These are phyloP conservation scores for Phlebiopsis gigantea DNA, from an alignment of 768 basidiomycete species.

Conservation along the genomic window DNA sequence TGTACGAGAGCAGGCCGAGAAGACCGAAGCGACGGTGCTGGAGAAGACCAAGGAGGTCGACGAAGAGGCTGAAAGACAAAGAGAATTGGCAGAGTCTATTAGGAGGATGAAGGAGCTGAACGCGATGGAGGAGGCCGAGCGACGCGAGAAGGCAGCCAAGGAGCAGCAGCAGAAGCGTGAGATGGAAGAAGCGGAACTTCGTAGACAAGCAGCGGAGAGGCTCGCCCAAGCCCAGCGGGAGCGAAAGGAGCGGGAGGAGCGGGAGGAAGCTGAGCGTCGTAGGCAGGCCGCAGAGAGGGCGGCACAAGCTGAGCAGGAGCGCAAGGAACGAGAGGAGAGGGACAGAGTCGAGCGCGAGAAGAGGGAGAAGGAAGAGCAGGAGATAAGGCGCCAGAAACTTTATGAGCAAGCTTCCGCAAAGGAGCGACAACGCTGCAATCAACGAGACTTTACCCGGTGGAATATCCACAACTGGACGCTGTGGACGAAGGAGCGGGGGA, in stretches of 20 bases:
- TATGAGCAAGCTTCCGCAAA: slow-evolving; percentile 2
- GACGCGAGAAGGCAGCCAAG: neutral
- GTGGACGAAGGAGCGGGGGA: neutral
- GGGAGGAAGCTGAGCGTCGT: neutral
- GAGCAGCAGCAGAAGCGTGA: neutral
- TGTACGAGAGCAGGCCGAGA: neutral
- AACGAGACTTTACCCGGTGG: neutral
- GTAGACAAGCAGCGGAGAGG: neutral
- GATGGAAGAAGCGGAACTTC: neutral
- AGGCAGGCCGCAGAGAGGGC: neutral
- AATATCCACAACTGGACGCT: neutral
- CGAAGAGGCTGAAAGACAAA: neutral
- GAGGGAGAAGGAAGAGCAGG: neutral
- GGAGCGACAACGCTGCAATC: neutral
- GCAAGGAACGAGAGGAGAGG: neutral
- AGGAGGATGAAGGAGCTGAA: slow-evolving; percentile 1
- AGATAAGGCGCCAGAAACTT: neutral
- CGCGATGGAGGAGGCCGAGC: neutral
- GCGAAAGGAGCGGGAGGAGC: neutral
- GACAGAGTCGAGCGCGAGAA: neutral
- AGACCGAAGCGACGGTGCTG: neutral
- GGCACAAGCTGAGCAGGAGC: neutral
- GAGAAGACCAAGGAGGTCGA: neutral
- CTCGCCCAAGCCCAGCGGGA: neutral
- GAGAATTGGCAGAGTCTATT: slow-evolving; percentile 1